Evolutionary conservation across 352 stramenopile species (phyloP).

Genomic region (Pythium aquatile): DNA sequence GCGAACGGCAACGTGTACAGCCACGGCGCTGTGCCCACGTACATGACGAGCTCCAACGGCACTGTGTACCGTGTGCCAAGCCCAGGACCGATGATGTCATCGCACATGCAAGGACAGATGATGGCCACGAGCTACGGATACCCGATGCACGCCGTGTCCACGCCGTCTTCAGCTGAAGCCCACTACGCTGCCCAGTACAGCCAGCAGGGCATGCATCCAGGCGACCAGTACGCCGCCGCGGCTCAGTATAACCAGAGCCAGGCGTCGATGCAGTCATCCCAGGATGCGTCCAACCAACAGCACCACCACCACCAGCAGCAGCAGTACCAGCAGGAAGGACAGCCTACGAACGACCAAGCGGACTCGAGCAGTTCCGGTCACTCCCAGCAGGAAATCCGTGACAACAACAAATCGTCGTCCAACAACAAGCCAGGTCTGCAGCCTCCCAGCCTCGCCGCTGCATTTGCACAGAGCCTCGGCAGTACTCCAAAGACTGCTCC

Average conservation of each 20-base stretch:
- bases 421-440: slow-evolving; percentile 7
- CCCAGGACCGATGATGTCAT: slow-evolving; percentile 24
- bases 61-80: slow-evolving; percentile 24
- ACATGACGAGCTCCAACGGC: slow-evolving; percentile 20
- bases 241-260: slow-evolving; percentile 26
- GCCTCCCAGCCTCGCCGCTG: slow-evolving; percentile 31
- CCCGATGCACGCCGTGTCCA: slow-evolving; percentile 17
- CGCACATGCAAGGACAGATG: slow-evolving; percentile 37
- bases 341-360: slow-evolving; percentile 25
- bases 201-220: slow-evolving; percentile 20
- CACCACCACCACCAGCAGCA: background rate
- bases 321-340: slow-evolving; percentile 24
- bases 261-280: slow-evolving; percentile 14
- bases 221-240: slow-evolving; percentile 22
- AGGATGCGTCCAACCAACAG: background rate
- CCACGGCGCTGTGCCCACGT: slow-evolving; percentile 10
- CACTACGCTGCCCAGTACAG: slow-evolving; percentile 17
- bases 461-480: slow-evolving; percentile 41
- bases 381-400: slow-evolving; percentile 6
- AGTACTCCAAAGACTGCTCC: slow-evolving; percentile 31
- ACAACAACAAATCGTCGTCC: slow-evolving; percentile 6
- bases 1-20: slow-evolving; percentile 54
- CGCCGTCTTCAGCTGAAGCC: slow-evolving; percentile 6
- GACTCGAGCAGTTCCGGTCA: background rate
- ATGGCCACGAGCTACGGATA: slow-evolving; percentile 40